Conservation (phyloP, 1,139 yeast genomes). For the Magnusiomyces sp. region DNA sequence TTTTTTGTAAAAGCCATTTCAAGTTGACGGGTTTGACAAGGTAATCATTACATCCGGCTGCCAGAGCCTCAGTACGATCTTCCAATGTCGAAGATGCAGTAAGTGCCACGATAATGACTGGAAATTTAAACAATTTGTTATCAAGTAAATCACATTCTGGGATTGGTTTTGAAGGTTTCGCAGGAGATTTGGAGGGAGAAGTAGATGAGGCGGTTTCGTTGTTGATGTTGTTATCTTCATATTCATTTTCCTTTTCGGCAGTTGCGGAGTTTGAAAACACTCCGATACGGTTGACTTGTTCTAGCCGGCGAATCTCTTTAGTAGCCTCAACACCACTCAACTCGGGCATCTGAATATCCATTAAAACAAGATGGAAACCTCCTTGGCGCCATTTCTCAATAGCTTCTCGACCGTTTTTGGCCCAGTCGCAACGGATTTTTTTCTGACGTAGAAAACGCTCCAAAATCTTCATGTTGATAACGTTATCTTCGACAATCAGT, state of each 20-base stretch:
- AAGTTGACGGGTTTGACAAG: constrained; percentile 94
- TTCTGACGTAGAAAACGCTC: constrained; percentile 87
- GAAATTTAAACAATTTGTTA: constrained; percentile 60
- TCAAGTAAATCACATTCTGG: constrained; percentile 46
- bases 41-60: constrained; percentile 96
- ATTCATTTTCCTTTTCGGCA: not conserved
- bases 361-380: constrained; percentile 81
- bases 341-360: constrained; percentile 94
- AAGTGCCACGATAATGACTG: constrained; percentile 91
- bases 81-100: constrained; percentile 88
- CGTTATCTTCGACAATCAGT: constrained; percentile 90
- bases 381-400: constrained; percentile 88
- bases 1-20: constrained; percentile 88
- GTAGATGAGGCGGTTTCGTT: constrained; percentile 9
- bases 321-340: constrained; percentile 92
- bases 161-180: constrained; percentile 16
- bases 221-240: not conserved
- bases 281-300: constrained; percentile 73
- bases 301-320: constrained; percentile 76
- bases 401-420: constrained; percentile 88
- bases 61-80: constrained; percentile 82
- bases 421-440: constrained; percentile 75
- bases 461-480: constrained; percentile 85
- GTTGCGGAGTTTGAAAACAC: constrained; percentile 43
- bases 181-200: no score